Percentiles rank a stretch among this genome's conserved stretches.
Conservation (phyloP, 2,329 filamentous ascomycete genomes). For the Pestalotiopsis fici region DNA sequence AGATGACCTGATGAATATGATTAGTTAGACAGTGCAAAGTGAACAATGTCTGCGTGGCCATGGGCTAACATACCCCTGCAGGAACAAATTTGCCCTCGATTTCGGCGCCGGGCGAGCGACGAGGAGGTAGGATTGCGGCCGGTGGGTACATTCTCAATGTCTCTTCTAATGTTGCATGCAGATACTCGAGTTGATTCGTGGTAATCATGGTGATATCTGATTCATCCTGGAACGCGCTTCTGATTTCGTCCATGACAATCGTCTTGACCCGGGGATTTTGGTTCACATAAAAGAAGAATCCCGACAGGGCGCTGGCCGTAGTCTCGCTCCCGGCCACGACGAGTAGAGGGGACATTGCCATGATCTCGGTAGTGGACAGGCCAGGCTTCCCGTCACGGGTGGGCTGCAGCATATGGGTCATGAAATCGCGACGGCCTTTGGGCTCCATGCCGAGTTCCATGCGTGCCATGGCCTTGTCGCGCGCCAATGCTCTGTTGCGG, state of each 20-base stretch:
- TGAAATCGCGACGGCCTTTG: background rate
- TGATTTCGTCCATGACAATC: constrained; percentile 4
- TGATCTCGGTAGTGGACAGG: constrained; percentile 3
- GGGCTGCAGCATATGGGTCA: constrained; percentile 2
- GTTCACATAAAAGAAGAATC: constrained; percentile 7
- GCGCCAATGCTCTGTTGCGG: background rate
- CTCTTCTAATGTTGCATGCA: constrained; percentile 9
- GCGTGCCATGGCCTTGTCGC: background rate
- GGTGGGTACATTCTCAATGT: constrained; percentile 8
- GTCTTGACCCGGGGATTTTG: background rate
- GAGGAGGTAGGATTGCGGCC: constrained; percentile 18
- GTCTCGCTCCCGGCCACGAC: constrained; percentile 11
- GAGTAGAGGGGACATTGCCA: constrained; percentile 10
- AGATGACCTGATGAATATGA: constrained; percentile 27
- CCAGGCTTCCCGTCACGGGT: background rate
- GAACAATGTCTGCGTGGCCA: too few relatives aligned
- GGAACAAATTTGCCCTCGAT: constrained; percentile 17
- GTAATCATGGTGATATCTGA: constrained; percentile 1
- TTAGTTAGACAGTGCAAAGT: background rate
- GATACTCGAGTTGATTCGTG: constrained; percentile 7
- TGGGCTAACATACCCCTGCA: constrained; percentile 7
- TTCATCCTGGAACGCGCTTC: background rate
- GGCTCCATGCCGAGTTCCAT: background rate
- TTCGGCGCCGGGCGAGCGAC: constrained; percentile 22
- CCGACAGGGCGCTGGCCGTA: constrained; percentile 9